Conservation (phyloP, 352 stramenopile species). For the Phytophthora cryptogea region DNA sequence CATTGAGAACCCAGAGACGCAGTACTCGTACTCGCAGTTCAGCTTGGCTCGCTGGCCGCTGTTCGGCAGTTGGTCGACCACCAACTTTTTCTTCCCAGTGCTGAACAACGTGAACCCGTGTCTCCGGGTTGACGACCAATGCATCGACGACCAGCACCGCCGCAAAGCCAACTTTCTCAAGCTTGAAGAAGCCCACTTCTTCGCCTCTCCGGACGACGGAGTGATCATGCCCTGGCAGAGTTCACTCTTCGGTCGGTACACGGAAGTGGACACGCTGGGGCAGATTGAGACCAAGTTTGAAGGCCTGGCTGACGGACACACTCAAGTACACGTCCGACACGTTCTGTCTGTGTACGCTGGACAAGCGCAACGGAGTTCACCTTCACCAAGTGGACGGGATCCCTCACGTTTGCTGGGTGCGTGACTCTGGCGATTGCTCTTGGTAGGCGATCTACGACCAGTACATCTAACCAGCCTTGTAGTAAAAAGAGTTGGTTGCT, state of each 20-base stretch:
- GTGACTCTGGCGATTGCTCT: no score
- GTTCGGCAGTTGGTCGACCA: conserved; percentile 6
- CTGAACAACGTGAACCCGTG: conserved; percentile 10
- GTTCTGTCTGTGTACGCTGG: no score
- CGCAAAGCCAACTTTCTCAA: conserved; percentile 6
- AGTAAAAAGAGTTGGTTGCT: no score
- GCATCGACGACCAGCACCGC: conserved; percentile 4
- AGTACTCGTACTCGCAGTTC: conserved; percentile 10
- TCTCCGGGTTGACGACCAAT: conserved; percentile 2
- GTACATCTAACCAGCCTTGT: no score
- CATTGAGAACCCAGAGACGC: conserved; percentile 4
- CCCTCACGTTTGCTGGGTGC: no score
- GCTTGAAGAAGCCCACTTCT: conserved; percentile 3
- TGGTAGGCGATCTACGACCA: no score
- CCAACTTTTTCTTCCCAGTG: conserved; percentile 4
- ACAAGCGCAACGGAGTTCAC: no score
- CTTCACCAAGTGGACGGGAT: no score
- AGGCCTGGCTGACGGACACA: no score
- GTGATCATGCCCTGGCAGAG: conserved; percentile 9
- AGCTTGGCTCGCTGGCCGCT: conserved; percentile 3
- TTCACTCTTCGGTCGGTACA: conserved; percentile 3
- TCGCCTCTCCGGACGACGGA: background rate
- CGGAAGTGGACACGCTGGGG: conserved; percentile 1
- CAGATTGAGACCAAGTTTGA: conserved; percentile 14
- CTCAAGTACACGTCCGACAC: no score